These are phyloP conservation scores for Mortierella claussenii DNA, from an alignment of 192 early-diverging fungal species.

Conservation along the genomic window DNA sequence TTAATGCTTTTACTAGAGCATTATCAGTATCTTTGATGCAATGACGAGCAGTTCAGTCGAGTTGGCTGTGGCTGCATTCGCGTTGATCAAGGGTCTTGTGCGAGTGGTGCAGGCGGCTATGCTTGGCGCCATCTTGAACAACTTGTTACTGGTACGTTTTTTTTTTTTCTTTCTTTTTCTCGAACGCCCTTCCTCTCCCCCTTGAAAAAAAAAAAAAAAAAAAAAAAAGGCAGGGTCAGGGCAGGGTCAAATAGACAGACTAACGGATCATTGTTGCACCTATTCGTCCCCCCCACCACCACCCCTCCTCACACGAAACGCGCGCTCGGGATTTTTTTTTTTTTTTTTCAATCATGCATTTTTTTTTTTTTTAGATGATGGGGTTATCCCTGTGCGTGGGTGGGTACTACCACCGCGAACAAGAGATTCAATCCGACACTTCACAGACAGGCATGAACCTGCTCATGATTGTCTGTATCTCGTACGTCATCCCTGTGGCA, in stretches of 20 bases:
- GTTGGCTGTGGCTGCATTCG: conserved; percentile 73
- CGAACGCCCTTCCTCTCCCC: no score
- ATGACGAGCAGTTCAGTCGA: conserved; percentile 89
- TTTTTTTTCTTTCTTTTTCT: conserved; percentile 81
- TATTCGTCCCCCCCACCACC: no score
- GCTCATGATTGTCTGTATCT: conserved; percentile 29
- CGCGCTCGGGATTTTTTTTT: no score
- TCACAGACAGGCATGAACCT: conserved; percentile 38
- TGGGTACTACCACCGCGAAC: conserved; percentile 10
- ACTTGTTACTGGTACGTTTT: conserved; percentile 83
- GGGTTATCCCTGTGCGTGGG: conserved; percentile 5
- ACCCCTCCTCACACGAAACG: no score
- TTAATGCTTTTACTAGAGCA: conserved; percentile 46
- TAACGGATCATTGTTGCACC: no score
- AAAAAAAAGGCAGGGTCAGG: no score
- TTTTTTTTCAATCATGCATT: conserved; percentile 1
- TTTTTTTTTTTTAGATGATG: conserved; percentile 18
- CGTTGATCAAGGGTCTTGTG: conserved; percentile 68
- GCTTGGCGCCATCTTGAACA: conserved; percentile 89
- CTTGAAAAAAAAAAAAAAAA: no score
- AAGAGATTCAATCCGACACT: conserved; percentile 17
- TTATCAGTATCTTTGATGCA: conserved; percentile 81
- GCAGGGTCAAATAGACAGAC: no score
- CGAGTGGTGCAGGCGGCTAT: conserved; percentile 70
- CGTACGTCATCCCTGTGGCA: conserved; percentile 24